A percentile compares a stretch with the other conserved stretches of the same genome.
phyloP scores from a whole-genome alignment of 1,139 yeast species.

The Tardiomyces digboiensis region DNA sequence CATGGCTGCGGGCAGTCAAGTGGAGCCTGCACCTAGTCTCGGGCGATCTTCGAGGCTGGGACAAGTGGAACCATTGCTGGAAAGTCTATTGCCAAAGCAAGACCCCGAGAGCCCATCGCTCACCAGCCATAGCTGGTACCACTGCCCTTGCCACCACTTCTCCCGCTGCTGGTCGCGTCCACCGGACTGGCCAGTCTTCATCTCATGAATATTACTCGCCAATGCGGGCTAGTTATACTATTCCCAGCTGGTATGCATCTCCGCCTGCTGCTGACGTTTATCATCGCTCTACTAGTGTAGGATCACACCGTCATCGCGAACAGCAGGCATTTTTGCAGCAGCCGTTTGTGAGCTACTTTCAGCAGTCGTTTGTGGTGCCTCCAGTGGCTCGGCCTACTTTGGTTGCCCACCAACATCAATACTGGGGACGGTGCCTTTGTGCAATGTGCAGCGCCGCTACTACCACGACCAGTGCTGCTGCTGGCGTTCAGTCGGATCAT shows the following conservation, averaged over 20 bases:
- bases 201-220: neutral
- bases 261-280: constrained; percentile 1
- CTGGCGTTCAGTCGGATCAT: too few species aligned
- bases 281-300: too few species aligned
- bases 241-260: neutral
- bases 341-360: neutral
- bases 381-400: neutral
- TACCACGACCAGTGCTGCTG: neutral
- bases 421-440: neutral
- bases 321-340: too few species aligned
- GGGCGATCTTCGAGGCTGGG: constrained; percentile 27
- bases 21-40: constrained; percentile 25
- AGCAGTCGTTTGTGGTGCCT: neutral
- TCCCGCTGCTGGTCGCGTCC: neutral
- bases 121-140: neutral
- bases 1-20: constrained; percentile 46
- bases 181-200: too few species aligned
- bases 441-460: neutral
- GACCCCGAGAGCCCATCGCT: neutral
- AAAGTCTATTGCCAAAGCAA: constrained; percentile 4
- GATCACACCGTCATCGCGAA: too few species aligned
- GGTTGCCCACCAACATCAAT: neutral
- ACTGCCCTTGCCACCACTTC: neutral
- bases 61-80: constrained; percentile 31
- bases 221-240: neutral